These are phyloP conservation scores for Penicillium sp. DNA, from an alignment of 2,329 filamentous ascomycete genomes.

Conservation along the genomic window DNA sequence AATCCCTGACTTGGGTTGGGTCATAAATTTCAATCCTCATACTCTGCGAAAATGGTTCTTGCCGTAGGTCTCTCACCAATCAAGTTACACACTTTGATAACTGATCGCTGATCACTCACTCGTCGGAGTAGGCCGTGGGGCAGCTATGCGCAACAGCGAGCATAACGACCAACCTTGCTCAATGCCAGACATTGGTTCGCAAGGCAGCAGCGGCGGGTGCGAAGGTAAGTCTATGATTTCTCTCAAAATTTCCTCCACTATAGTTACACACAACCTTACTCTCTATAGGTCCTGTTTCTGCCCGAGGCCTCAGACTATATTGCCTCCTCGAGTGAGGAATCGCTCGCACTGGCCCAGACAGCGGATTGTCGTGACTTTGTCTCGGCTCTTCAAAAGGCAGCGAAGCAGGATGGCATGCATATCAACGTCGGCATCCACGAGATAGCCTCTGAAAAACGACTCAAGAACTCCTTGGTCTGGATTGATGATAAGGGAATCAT, in stretches of 20 bases:
- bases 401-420: conserved; percentile 60
- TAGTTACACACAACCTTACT: conserved; percentile 6
- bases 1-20: neutral
- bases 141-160: conserved; percentile 84
- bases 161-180: conserved; percentile 72
- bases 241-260: neutral
- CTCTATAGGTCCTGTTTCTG: conserved; percentile 70
- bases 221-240: conserved; percentile 54
- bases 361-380: conserved; percentile 69
- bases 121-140: conserved; percentile 66
- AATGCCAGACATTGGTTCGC: conserved; percentile 69
- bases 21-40: too few species aligned
- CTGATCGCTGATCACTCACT: conserved; percentile 12
- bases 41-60: conserved; percentile 31
- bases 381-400: conserved; percentile 66
- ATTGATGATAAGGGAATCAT: conserved; percentile 61
- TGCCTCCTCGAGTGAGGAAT: conserved; percentile 63
- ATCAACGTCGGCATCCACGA: conserved; percentile 90
- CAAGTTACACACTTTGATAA: neutral
- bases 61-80: conserved; percentile 23
- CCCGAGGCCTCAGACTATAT: conserved; percentile 93
- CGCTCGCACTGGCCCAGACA: conserved; percentile 67
- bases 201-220: conserved; percentile 74
- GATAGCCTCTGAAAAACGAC: conserved; percentile 53
- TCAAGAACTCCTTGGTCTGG: conserved; percentile 66